Percentiles rank a stretch among this genome's conserved stretches.
phyloP scores from a whole-genome alignment of 2,329 filamentous ascomycete genomes.

The Blastomyces gilchristii region DNA sequence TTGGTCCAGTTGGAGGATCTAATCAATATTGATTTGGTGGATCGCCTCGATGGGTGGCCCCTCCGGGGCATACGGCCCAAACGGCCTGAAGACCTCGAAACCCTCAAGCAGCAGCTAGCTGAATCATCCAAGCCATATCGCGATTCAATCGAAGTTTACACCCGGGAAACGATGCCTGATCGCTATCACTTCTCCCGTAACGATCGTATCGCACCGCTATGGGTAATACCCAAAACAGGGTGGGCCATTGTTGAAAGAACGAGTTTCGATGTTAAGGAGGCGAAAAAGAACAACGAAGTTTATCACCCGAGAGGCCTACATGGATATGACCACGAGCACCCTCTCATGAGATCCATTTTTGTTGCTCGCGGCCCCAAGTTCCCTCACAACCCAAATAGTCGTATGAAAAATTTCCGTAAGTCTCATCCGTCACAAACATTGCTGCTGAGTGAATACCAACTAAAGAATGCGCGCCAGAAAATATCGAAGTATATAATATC shows the following conservation, averaged over 20 bases:
- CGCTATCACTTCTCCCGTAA: constrained; percentile 87
- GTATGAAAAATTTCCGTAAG: constrained; percentile 73
- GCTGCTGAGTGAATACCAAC: background rate
- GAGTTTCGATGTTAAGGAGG: constrained; percentile 66
- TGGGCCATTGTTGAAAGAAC: constrained; percentile 79
- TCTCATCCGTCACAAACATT: constrained; percentile 17
- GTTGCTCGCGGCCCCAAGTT: constrained; percentile 87
- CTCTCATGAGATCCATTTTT: constrained; percentile 93
- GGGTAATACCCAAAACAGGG: constrained; percentile 84
- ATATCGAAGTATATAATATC: constrained; percentile 90
- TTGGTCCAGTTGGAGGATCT: constrained; percentile 85
- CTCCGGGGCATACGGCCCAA: constrained; percentile 79
- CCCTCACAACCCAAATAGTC: constrained; percentile 70
- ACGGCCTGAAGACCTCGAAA: constrained; percentile 52
- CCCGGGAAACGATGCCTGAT: constrained; percentile 77
- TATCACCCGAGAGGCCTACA: constrained; percentile 82
- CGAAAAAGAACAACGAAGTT: constrained; percentile 49
- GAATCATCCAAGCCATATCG: constrained; percentile 45
- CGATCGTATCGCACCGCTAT: constrained; percentile 81
- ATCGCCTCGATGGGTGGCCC: constrained; percentile 89
- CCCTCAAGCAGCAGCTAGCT: constrained; percentile 51
- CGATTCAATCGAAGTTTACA: constrained; percentile 70
- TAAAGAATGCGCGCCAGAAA: constrained; percentile 49
- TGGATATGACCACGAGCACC: constrained; percentile 90
- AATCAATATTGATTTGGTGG: constrained; percentile 64